Percentiles rank a stretch among this genome's conserved stretches.
phyloP scores from a whole-genome alignment of 208 protist species.

The Trypanosoma theileri region DNA sequence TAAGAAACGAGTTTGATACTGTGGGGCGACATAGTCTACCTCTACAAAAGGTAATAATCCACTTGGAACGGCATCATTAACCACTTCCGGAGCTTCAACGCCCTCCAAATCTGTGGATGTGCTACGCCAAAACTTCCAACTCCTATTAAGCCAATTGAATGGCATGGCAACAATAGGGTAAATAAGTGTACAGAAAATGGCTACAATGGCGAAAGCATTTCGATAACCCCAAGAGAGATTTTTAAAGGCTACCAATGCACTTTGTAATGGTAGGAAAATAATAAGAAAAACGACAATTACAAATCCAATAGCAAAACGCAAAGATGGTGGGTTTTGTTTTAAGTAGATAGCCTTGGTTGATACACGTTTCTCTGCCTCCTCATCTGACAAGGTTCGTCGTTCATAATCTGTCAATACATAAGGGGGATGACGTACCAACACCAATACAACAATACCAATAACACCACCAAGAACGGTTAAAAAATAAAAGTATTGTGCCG shows the following conservation, averaged over 20 bases:
- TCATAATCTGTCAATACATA: slow-evolving; percentile 75
- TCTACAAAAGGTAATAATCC: neutral
- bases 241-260: slow-evolving; percentile 43
- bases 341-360: slow-evolving; percentile 38
- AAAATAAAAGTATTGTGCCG: slow-evolving; percentile 63
- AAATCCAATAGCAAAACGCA: slow-evolving; percentile 28
- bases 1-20: slow-evolving; percentile 25
- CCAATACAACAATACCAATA: slow-evolving; percentile 39
- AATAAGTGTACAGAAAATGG: neutral
- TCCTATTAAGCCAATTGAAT: slow-evolving; percentile 15
- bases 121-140: slow-evolving; percentile 20
- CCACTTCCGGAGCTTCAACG: neutral
- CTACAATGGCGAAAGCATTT: slow-evolving; percentile 16
- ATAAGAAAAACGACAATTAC: slow-evolving; percentile 24
- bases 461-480: slow-evolving; percentile 40
- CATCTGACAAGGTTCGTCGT: slow-evolving; percentile 37
- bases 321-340: slow-evolving; percentile 21
- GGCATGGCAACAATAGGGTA: slow-evolving; percentile 18
- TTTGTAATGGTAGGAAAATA: slow-evolving; percentile 33
- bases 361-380: slow-evolving; percentile 30
- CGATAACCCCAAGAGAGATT: slow-evolving; percentile 28
- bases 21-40: slow-evolving; percentile 23
- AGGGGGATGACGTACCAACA: slow-evolving; percentile 62
- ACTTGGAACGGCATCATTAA: neutral
- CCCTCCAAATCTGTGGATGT: neutral